phyloP scores from a whole-genome alignment of 1,139 yeast species.

The Geotrichum carabidarum region DNA sequence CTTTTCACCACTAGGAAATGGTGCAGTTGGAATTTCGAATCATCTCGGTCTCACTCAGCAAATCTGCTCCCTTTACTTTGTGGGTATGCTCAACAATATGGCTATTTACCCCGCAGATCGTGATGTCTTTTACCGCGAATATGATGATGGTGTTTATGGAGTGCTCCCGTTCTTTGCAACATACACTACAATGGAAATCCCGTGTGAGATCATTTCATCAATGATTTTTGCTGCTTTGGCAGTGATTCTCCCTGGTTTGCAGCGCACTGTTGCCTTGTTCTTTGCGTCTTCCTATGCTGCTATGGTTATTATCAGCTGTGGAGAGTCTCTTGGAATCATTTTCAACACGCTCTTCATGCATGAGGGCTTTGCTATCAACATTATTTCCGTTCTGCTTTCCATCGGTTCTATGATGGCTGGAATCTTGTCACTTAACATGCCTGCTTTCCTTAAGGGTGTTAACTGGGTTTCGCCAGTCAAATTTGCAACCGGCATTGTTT shows the following conservation, averaged over 20 bases:
- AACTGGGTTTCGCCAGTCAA: conserved; percentile 72
- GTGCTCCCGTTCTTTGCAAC: conserved; percentile 59
- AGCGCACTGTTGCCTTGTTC: conserved; percentile 61
- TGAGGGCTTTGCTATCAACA: conserved; percentile 72
- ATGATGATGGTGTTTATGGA: conserved; percentile 67
- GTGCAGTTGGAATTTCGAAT: conserved; percentile 56
- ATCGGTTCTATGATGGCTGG: conserved; percentile 83
- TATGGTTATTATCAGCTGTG: conserved; percentile 59
- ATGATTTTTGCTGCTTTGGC: conserved; percentile 55
- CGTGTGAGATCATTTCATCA: conserved; percentile 61
- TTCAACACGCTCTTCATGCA: conserved; percentile 71
- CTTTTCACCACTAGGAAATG: conserved; percentile 62
- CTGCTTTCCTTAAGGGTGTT: conserved; percentile 58
- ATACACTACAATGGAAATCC: conserved; percentile 66
- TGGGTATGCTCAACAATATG: conserved; percentile 73
- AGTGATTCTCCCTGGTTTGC: conserved; percentile 68
- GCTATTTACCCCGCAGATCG: conserved; percentile 71
- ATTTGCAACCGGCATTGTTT: conserved; percentile 56
- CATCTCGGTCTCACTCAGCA: conserved; percentile 75
- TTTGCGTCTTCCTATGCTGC: conserved; percentile 59
- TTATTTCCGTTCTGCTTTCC: conserved; percentile 58
- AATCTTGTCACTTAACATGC: conserved; percentile 73
- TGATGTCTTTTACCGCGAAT: conserved; percentile 72
- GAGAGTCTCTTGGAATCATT: conserved; percentile 77
- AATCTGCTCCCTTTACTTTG: conserved; percentile 64